A percentile compares a stretch with the other conserved stretches of the same genome.
phyloP scores from a whole-genome alignment of 257 asterid genomes.

The Solanum medicagineum region DNA sequence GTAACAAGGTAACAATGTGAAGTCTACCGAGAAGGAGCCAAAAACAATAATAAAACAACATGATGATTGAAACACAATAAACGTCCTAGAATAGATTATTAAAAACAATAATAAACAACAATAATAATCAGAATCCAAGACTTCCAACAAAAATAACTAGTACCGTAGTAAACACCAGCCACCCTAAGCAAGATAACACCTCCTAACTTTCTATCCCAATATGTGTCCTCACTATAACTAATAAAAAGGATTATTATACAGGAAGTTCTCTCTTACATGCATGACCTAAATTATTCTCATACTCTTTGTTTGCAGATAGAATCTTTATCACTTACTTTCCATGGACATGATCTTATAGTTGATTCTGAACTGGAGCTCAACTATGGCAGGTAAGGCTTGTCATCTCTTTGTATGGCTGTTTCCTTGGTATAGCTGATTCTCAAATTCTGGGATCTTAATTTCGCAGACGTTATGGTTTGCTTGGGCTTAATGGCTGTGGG shows the following conservation, averaged over 20 bases:
- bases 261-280: neutral
- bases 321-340: conserved; percentile 92
- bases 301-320: conserved; percentile 50
- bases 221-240: neutral
- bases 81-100: no score
- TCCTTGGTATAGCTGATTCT: neutral
- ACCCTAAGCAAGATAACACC: no score
- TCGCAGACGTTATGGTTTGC: conserved; percentile 91
- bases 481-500: conserved; percentile 96
- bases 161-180: no score
- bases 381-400: conserved; percentile 62
- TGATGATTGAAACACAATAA: no score
- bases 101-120: no score
- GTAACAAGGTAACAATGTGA: no score
- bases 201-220: no score
- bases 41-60: no score
- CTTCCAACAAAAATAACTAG: no score
- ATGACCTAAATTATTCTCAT: neutral
- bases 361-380: conserved; percentile 91
- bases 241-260: neutral
- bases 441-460: neutral
- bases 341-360: conserved; percentile 93
- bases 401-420: neutral
- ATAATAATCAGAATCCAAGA: no score
- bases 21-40: no score